A percentile compares a stretch with the other conserved stretches of the same genome.
Conservation (phyloP, 164 flowering plant genomes). For the Macadamia integrifolia region DNA sequence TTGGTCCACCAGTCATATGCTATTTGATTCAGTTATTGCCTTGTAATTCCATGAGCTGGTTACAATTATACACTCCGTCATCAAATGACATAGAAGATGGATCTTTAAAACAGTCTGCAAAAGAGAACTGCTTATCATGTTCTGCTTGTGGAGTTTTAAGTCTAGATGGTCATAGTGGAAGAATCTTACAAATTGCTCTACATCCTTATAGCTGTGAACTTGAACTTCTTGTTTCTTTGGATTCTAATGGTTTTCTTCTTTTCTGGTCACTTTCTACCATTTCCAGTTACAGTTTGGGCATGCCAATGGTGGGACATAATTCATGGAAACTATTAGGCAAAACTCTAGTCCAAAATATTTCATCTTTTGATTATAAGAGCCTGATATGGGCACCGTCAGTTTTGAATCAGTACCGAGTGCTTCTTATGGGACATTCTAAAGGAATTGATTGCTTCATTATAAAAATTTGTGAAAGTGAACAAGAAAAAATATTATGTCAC, state of each 20-base stretch:
- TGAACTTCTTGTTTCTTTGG: slow-evolving; percentile 74
- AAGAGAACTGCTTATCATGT: slow-evolving; percentile 23
- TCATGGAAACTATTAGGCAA: slow-evolving; percentile 57
- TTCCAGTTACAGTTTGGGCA: slow-evolving; percentile 34
- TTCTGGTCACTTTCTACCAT: slow-evolving; percentile 65
- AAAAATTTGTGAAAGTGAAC: slow-evolving; percentile 27
- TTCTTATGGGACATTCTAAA: slow-evolving; percentile 58
- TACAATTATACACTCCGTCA: slow-evolving; percentile 30
- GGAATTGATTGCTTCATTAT: slow-evolving; percentile 76
- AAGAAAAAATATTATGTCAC: slow-evolving; percentile 32
- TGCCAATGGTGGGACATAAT: slow-evolving; percentile 41
- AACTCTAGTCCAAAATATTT: slow-evolving; percentile 17
- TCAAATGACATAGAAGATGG: slow-evolving; percentile 22
- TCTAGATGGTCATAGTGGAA: slow-evolving; percentile 67
- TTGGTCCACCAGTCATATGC: slow-evolving; percentile 61
- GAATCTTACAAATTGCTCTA: slow-evolving; percentile 57
- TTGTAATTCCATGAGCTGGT: slow-evolving; percentile 57
- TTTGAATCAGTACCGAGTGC: slow-evolving; percentile 43
- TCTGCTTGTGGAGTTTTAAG: slow-evolving; percentile 27
- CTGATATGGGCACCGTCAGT: slow-evolving; percentile 77
- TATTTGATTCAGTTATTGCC: slow-evolving; percentile 62
- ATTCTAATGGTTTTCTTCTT: slow-evolving; percentile 64
- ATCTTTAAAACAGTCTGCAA: slow-evolving; percentile 14
- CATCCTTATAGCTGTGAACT: slow-evolving; percentile 55
- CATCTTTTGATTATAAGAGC: slow-evolving; percentile 44